Percentiles rank a stretch among this genome's conserved stretches.
Evolutionary conservation across 192 early-diverging fungal genomes (phyloP).

Genomic region (Dimargaris cristalligena): DNA sequence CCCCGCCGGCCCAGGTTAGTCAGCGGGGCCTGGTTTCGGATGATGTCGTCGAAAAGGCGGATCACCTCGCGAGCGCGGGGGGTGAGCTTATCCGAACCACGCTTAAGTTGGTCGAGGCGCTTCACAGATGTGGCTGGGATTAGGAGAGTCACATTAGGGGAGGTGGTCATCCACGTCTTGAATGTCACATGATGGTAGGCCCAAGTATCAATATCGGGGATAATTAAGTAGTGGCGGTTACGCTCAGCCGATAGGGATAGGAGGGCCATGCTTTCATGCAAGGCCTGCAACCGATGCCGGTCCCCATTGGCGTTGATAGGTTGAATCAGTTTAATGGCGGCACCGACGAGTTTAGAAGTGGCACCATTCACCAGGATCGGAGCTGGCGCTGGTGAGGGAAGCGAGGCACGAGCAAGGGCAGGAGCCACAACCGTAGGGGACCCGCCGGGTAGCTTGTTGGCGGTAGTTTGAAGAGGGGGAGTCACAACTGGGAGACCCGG

Average conservation of each 20-base stretch:
- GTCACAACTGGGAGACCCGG: no score
- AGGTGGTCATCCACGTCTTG: not conserved
- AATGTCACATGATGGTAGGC: not conserved
- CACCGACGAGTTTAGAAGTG: no score
- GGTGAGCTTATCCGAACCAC: not conserved
- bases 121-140: not conserved
- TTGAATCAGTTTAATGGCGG: no score
- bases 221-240: not conserved
- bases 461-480: no score
- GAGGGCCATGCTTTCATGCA: not conserved
- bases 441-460: no score
- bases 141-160: not conserved
- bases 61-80: not conserved
- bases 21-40: not conserved
- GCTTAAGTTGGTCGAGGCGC: not conserved
- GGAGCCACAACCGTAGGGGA: no score
- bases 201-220: slow-evolving; percentile 1
- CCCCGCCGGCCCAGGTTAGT: not conserved
- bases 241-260: not conserved
- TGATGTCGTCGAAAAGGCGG: not conserved
- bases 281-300: no score
- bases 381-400: no score
- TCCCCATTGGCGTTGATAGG: no score
- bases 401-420: no score
- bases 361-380: no score